Evolutionary conservation across 768 basidiomycete genomes (phyloP), one percentile per base, ranked within the genome.

Genomic region (Paxillus rubicundulus): DNA sequence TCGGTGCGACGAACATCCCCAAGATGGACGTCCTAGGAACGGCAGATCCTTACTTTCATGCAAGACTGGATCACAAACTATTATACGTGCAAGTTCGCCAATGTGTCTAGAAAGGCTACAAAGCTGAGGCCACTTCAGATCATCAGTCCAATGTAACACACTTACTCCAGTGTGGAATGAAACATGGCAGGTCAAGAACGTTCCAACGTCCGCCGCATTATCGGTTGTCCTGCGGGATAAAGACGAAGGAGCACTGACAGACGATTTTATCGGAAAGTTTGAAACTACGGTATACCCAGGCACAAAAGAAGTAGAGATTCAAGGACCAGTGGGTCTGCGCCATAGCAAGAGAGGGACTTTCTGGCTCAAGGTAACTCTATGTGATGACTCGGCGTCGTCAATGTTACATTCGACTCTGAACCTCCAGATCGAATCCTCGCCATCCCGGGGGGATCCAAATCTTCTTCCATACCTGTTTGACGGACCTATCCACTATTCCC

Each of bases 101-200:
- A 36, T 50, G 20, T 41, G 36, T 9, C 45, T 54, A 21, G 36
- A 12, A 34, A 41, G 10, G 2, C 3, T 3, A 18, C 37, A n/a
- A 43, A 47, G 32, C 51, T 57, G 46, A 49, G 1, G 34, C 21
- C 20, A 13, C 17, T 18, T 14, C 55, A 90, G 89, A 38, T 90
- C 89, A 0, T 80, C 82, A 0, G 84, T 90, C 9, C 75, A 85
- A 58, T 49, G 68, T 12, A 72, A 80, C 42, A 83, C 82, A 7
- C 66, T 82, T 17, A 58, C 71, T 0, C 89, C 89, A 0, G 82
- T 87, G 17, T 90, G 88, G 88, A 85, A 91, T 60, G 88, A 89
- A 62, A 55, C 74, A 9, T 90, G 89, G 89, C 70, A 72, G 32
- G 69, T 90, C 55, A 86, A 82, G 69, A 89, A 87, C 61, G 87